phyloP scores from a whole-genome alignment of 768 basidiomycete species.

The Termitomyces sp. region DNA sequence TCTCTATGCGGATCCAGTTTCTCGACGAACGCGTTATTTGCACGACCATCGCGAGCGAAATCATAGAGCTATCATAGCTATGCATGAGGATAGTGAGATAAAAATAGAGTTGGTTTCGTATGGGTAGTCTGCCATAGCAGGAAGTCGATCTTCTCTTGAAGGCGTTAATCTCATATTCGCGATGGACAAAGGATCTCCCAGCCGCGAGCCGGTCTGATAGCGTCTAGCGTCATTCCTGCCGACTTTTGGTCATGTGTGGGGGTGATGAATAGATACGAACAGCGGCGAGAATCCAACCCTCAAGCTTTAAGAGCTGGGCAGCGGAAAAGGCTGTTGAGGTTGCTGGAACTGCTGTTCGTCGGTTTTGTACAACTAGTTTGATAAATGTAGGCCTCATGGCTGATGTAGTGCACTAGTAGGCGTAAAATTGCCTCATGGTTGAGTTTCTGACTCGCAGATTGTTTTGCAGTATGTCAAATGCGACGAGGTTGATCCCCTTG shows the following conservation, averaged over 20 bases:
- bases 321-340: slow-evolving; percentile 68
- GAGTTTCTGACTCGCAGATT: background rate
- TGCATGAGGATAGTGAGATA: background rate
- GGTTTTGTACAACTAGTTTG: slow-evolving; percentile 83
- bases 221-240: slow-evolving; percentile 93
- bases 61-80: slow-evolving; percentile 50
- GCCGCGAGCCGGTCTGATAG: slow-evolving; percentile 76
- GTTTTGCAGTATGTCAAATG: slow-evolving; percentile 71
- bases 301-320: slow-evolving; percentile 54
- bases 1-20: slow-evolving; percentile 35
- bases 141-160: background rate
- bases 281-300: no score
- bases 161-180: slow-evolving; percentile 86
- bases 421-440: slow-evolving; percentile 5
- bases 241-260: slow-evolving; percentile 90
- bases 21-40: slow-evolving; percentile 64
- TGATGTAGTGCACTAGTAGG: slow-evolving; percentile 85
- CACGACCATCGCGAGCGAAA: slow-evolving; percentile 90
- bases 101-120: slow-evolving; percentile 26
- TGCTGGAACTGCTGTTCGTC: slow-evolving; percentile 71
- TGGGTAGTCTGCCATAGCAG: slow-evolving; percentile 41
- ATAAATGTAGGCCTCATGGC: slow-evolving; percentile 76
- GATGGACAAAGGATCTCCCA: slow-evolving; percentile 83
- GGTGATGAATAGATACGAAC: slow-evolving; percentile 84
- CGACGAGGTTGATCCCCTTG: slow-evolving; percentile 40